These are phyloP conservation scores for Boletus huronensis DNA, from an alignment of 768 basidiomycete genomes.

Conservation along the genomic window DNA sequence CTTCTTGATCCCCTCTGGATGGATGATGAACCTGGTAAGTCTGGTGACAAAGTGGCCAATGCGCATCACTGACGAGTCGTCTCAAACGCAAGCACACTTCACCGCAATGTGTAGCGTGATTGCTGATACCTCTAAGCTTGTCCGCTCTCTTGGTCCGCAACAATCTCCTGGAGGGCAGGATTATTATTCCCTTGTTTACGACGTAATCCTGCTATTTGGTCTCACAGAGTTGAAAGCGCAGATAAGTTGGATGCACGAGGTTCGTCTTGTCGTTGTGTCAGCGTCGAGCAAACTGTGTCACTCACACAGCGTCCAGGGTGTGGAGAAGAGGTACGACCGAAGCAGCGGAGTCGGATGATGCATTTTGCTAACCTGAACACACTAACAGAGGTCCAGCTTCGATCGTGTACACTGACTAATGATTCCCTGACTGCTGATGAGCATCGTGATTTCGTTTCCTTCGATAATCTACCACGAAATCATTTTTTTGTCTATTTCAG, in stretches of 20 bases:
- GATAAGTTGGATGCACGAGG: conserved; percentile 38
- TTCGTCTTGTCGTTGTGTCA: neutral
- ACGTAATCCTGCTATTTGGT: conserved; percentile 40
- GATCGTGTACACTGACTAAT: neutral
- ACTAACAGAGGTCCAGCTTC: conserved; percentile 1
- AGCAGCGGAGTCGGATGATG: neutral
- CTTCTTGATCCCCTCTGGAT: conserved; percentile 4
- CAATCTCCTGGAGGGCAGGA: neutral
- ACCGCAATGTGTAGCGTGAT: conserved; percentile 10
- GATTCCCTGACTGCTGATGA: neutral
- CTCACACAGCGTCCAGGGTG: conserved; percentile 9
- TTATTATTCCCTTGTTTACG: conserved; percentile 23
- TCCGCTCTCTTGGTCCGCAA: neutral
- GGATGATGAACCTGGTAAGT: conserved; percentile 15
- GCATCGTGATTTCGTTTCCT: neutral
- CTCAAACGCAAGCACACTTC: conserved; percentile 1
- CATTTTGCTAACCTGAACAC: neutral
- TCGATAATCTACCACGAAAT: neutral
- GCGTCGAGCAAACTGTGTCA: neutral
- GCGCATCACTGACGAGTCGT: neutral
- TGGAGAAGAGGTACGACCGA: conserved; percentile 1
- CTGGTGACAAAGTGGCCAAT: too few relatives aligned
- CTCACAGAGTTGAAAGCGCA: conserved; percentile 45
- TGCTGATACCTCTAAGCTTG: conserved; percentile 9
- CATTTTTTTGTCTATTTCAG: neutral